phyloP scores from a whole-genome alignment of 106 monocot species.

The Vanilla planifolia region DNA sequence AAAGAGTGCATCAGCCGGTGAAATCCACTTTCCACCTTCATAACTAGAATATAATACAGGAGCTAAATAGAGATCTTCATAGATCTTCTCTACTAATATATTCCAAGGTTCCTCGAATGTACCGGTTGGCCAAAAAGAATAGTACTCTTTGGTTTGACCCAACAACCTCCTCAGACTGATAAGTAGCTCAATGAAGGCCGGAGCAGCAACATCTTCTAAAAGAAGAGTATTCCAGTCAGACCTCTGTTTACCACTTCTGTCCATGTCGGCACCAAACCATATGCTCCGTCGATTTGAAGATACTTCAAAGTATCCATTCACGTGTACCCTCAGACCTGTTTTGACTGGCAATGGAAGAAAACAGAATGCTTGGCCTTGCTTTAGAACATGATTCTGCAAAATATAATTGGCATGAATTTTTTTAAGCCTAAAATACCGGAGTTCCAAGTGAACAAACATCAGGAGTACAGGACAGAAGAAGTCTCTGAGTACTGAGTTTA shows the following conservation, averaged over 20 bases:
- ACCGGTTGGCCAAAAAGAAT: conserved; percentile 87
- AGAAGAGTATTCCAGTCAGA: conserved; percentile 97
- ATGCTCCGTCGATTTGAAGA: conserved; percentile 92
- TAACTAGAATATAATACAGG: conserved; percentile 58
- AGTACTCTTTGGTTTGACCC: conserved; percentile 57
- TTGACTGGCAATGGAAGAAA: conserved; percentile 91
- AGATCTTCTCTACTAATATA: conserved; percentile 57
- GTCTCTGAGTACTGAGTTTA: no score
- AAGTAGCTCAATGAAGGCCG: conserved; percentile 59
- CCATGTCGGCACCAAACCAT: conserved; percentile 98
- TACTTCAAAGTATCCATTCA: conserved; percentile 97
- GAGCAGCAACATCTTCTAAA: conserved; percentile 79
- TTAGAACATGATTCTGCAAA: conserved; percentile 63
- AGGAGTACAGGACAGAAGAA: no score
- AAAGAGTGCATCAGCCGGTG: conserved; percentile 64
- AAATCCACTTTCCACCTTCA: conserved; percentile 74
- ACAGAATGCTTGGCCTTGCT: conserved; percentile 88
- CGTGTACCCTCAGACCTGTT: conserved; percentile 87
- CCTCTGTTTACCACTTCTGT: conserved; percentile 86
- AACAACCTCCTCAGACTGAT: conserved; percentile 39
- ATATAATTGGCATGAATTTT: conserved; percentile 1
- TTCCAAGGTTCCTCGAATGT: conserved; percentile 85
- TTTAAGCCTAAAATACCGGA: background rate
- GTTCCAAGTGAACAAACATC: conserved; percentile 1
- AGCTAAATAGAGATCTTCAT: conserved; percentile 35